phyloP scores from a whole-genome alignment of 495 filamentous ascomycete species.

The Thermochaetoides thermophila region DNA sequence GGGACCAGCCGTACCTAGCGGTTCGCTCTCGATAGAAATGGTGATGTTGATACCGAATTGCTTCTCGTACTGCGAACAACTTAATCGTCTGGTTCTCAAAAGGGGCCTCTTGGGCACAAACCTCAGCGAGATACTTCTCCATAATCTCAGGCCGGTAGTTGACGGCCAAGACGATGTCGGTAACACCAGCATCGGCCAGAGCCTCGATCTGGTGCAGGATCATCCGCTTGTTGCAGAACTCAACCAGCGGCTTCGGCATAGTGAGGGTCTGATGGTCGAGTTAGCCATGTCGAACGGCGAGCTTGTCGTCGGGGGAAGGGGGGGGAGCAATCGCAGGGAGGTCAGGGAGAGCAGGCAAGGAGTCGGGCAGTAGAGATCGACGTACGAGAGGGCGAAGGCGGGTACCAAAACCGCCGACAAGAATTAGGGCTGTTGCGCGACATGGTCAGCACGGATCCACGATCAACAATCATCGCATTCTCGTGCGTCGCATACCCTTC shows the following conservation, averaged over 20 bases:
- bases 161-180: slow-evolving; percentile 93
- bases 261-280: slow-evolving; percentile 61
- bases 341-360: slow-evolving; percentile 5
- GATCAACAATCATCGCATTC: too few relatives aligned
- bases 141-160: slow-evolving; percentile 98
- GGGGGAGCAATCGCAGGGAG: slow-evolving; percentile 4
- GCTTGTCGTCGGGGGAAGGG: background rate
- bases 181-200: slow-evolving; percentile 87
- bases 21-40: slow-evolving; percentile 92
- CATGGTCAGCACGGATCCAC: slow-evolving; percentile 19
- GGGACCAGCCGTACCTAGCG: slow-evolving; percentile 88
- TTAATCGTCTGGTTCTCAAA: background rate
- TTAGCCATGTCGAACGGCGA: slow-evolving; percentile 12
- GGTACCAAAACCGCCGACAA: slow-evolving; percentile 98
- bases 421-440: slow-evolving; percentile 69
- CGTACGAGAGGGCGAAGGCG: slow-evolving; percentile 93
- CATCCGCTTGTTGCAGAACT: slow-evolving; percentile 98
- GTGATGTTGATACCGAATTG: slow-evolving; percentile 86
- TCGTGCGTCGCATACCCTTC: slow-evolving; percentile 32
- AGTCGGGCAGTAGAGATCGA: slow-evolving; percentile 14
- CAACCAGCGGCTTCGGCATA: slow-evolving; percentile 91
- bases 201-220: slow-evolving; percentile 96
- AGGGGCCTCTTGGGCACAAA: slow-evolving; percentile 9
- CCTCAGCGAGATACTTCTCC: slow-evolving; percentile 46
- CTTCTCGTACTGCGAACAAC: slow-evolving; percentile 59